Base-by-base conservation (phyloP, 345 rosid genomes). In the Combretum micranthum region DNA sequence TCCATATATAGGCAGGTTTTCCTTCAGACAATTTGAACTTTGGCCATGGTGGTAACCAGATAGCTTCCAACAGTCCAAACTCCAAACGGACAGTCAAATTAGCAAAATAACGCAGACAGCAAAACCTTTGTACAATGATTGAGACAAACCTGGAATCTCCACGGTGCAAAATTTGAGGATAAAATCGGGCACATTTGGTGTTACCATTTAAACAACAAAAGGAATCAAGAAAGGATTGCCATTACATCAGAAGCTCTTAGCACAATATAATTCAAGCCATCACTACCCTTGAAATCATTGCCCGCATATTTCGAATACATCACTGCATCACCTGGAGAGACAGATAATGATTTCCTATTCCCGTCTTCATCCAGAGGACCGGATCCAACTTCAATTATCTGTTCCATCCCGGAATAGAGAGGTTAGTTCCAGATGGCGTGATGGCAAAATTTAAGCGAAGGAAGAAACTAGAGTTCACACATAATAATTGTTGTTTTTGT, bases 221-320 rank as follows among this genome's bases (percentile, higher is more conserved):
- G 61, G n/a, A 55, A 77, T 85, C 87, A 94, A 52, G 92, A 82
- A 57, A 94, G 92, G 50, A 87, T 77, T 8, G 99, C 97, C 92
- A 94, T 87, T 20, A 94, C 84, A 74, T 94, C 97, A 15, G 96
- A 70, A 50, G 72, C 92, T 75, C 86, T 82, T 10, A 94, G 71
- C 17, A 88, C 97, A 60, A 90, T 85, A 74, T 87, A 94, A 71
- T 78, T 79, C 25, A 80, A 47, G 12, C 92, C 97, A 32, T 94
- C 96, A 25, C 62, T 79, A 42, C 85, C 87, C 80, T 85, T 82
- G 73, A 85, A 90, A 65, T 87, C 99, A 23, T 84, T 90, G 17
- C 97, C 97, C 0, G 95, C 95, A 20, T 90, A 90, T 80, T 90
- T 90, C 52, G 99, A 83, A 81, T 80, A 87, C 60, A 94, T 68